These are phyloP conservation scores for Pythium utonaiense DNA, from an alignment of 352 stramenopile genomes.

Conservation along the genomic window DNA sequence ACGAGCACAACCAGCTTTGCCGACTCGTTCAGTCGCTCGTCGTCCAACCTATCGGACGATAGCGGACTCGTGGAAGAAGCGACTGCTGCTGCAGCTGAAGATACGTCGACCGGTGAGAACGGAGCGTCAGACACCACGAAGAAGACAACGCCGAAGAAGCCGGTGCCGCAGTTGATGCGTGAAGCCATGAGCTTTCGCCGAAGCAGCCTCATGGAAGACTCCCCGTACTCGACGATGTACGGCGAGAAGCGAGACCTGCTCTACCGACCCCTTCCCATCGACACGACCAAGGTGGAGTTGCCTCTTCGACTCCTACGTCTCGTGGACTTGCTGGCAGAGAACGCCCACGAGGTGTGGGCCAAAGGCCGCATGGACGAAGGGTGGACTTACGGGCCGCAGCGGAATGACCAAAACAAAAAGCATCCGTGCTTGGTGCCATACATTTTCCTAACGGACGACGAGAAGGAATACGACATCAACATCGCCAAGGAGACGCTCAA, in stretches of 20 bases:
- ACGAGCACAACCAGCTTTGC: constrained; percentile 53
- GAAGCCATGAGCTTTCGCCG: constrained; percentile 77
- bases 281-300: constrained; percentile 67
- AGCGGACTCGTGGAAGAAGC: neutral
- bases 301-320: constrained; percentile 59
- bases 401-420: constrained; percentile 76
- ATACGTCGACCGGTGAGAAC: constrained; percentile 14
- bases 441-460: constrained; percentile 86
- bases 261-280: constrained; percentile 74
- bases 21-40: constrained; percentile 59
- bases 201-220: constrained; percentile 76
- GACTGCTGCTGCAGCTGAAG: constrained; percentile 12
- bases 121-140: constrained; percentile 10
- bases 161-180: constrained; percentile 54
- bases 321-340: constrained; percentile 81
- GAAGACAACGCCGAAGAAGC: constrained; percentile 28
- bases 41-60: constrained; percentile 60
- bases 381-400: constrained; percentile 81
- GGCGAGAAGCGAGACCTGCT: constrained; percentile 51
- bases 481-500: constrained; percentile 87
- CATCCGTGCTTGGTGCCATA: constrained; percentile 85
- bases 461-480: constrained; percentile 88
- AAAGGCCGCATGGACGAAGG: constrained; percentile 86
- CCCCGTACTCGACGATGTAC: constrained; percentile 72
- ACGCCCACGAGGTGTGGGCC: constrained; percentile 85